phyloP scores from a whole-genome alignment of 2,329 filamentous ascomycete species.

The Cercospora citrullina region DNA sequence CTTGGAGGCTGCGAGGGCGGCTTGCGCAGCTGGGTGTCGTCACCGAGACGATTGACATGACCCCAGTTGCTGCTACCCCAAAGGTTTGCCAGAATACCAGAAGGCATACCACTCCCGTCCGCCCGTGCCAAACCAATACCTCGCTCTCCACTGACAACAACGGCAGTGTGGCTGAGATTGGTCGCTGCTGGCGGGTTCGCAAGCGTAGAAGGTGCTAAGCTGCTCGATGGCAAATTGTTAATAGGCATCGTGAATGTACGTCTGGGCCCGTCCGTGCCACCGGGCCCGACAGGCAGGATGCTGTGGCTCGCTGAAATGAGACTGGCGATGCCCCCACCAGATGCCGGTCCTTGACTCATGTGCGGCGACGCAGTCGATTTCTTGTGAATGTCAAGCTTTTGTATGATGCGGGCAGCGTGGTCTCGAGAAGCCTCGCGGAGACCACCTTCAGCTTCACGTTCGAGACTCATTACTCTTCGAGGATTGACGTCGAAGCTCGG shows the following conservation, averaged over 20 bases:
- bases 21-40: constrained; percentile 46
- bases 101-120: constrained; percentile 71
- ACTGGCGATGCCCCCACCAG: constrained; percentile 72
- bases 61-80: constrained; percentile 90
- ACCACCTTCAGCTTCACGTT: constrained; percentile 39
- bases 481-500: constrained; percentile 71
- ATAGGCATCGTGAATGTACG: constrained; percentile 46
- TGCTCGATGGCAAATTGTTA: constrained; percentile 48
- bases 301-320: constrained; percentile 83
- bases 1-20: constrained; percentile 22
- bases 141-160: constrained; percentile 76
- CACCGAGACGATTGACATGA: constrained; percentile 62
- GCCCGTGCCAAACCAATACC: constrained; percentile 61
- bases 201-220: constrained; percentile 76
- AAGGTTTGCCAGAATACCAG: constrained; percentile 85
- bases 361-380: constrained; percentile 61
- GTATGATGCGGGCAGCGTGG: constrained; percentile 84
- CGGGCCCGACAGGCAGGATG: constrained; percentile 66
- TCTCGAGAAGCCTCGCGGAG: constrained; percentile 76
- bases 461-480: constrained; percentile 49
- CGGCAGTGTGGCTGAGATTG: constrained; percentile 80
- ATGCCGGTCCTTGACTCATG: constrained; percentile 32
- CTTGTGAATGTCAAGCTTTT: constrained; percentile 86
- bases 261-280: constrained; percentile 34
- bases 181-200: constrained; percentile 82